phyloP scores from a whole-genome alignment of 2,329 filamentous ascomycete species.

The Hypoxylon sp. region DNA sequence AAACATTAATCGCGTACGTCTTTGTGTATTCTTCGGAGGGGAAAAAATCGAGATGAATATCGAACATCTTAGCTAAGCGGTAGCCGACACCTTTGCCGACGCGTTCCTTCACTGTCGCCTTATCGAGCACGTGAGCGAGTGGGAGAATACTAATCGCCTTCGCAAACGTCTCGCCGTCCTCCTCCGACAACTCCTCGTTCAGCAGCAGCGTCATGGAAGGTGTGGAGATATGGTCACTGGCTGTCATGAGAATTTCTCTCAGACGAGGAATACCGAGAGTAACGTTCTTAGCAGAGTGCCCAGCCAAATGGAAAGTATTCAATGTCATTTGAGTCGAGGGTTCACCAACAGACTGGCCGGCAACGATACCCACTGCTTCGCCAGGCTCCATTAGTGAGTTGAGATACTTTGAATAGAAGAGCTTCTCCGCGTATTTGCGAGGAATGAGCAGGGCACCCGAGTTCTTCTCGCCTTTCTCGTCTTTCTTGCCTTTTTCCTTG shows the following conservation, averaged over 20 bases:
- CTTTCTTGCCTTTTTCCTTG: constrained; percentile 62
- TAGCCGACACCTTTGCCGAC: constrained; percentile 78
- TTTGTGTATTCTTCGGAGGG: constrained; percentile 83
- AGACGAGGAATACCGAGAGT: constrained; percentile 97
- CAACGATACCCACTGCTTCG: constrained; percentile 96
- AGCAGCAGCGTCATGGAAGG: constrained; percentile 89
- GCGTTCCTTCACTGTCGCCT: constrained; percentile 82
- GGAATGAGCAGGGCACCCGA: constrained; percentile 48
- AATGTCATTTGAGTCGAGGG: constrained; percentile 99
- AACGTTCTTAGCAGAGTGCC: constrained; percentile 98
- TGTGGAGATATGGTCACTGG: constrained; percentile 87
- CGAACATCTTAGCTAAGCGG: constrained; percentile 84
- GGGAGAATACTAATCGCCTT: constrained; percentile 92
- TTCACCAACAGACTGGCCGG: constrained; percentile 95
- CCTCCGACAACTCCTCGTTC: constrained; percentile 75
- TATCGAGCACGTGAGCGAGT: constrained; percentile 85
- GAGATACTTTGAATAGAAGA: constrained; percentile 93
- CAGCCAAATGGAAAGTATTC: constrained; percentile 99
- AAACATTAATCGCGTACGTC: constrained; percentile 84
- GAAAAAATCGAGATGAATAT: constrained; percentile 86
- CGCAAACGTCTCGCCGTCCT: constrained; percentile 82
- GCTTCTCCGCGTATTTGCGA: constrained; percentile 81
- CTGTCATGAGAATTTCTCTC: constrained; percentile 98
- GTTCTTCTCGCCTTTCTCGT: constrained; percentile 50
- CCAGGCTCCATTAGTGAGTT: constrained; percentile 93